These are phyloP conservation scores for Umbelopsis ramanniana DNA, from an alignment of 192 early-diverging fungal genomes.

Conservation along the genomic window DNA sequence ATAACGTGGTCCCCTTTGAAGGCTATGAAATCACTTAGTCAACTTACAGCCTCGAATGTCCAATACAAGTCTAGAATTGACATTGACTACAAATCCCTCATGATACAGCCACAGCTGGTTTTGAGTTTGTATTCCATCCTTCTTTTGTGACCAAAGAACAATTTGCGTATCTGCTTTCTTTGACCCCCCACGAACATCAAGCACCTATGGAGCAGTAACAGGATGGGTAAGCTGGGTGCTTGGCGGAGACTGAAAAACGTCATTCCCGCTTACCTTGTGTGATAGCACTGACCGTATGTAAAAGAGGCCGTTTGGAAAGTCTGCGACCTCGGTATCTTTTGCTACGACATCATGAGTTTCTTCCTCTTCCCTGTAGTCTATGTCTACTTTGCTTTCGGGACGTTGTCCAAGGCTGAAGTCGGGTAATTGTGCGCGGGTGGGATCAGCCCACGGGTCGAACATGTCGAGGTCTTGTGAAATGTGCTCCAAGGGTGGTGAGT, in stretches of 20 bases:
- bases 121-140: not conserved
- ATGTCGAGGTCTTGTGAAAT: not conserved
- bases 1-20: not conserved
- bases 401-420: not conserved
- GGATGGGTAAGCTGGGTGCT: not conserved
- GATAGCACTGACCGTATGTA: constrained; percentile 19
- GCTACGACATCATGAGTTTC: not conserved
- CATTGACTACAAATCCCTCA: constrained; percentile 12
- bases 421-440: not conserved
- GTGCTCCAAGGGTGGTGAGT: constrained; percentile 18
- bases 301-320: constrained; percentile 4
- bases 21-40: too few species aligned
- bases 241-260: not conserved
- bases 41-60: constrained; percentile 19
- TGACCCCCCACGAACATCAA: not conserved
- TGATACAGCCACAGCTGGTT: constrained; percentile 15
- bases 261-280: constrained; percentile 3
- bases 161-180: constrained; percentile 17
- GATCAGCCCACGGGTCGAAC: constrained; percentile 19
- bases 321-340: not conserved
- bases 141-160: constrained; percentile 1
- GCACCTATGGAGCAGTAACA: not conserved
- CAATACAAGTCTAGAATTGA: constrained; percentile 11
- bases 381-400: not conserved
- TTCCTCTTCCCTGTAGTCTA: not conserved